These are phyloP conservation scores for Xanthoconium stramineum DNA, from an alignment of 768 basidiomycete species.

Conservation along the genomic window DNA sequence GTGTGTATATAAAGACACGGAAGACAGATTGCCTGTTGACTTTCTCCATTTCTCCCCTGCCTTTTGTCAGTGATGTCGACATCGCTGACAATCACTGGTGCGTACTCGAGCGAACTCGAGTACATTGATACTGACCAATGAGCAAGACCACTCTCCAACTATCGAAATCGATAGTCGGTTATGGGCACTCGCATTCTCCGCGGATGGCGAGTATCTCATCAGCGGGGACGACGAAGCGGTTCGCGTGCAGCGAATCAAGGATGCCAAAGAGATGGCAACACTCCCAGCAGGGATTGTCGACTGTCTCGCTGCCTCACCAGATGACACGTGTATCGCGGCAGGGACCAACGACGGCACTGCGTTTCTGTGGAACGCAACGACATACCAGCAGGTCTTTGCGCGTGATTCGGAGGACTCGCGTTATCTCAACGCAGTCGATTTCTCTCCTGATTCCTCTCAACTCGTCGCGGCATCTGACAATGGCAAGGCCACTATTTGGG, in stretches of 20 bases:
- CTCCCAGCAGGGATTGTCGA: not conserved
- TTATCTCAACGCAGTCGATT: not conserved
- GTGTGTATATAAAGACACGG: too few species aligned
- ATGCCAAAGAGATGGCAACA: not conserved
- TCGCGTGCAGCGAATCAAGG: not conserved
- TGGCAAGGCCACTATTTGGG: not conserved
- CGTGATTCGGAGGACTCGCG: too few species aligned
- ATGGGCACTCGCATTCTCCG: not conserved
- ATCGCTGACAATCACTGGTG: too few species aligned
- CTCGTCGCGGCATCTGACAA: not conserved
- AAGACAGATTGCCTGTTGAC: too few species aligned
- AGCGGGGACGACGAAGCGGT: not conserved
- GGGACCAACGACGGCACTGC: not conserved
- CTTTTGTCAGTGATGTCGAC: too few species aligned
- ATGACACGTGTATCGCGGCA: not conserved
- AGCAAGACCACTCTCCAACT: not conserved
- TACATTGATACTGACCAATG: not conserved
- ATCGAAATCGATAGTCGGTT: not conserved
- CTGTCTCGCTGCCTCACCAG: conserved; percentile 1
- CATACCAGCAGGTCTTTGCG: not conserved
- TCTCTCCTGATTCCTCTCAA: not conserved
- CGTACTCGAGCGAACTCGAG: too few species aligned
- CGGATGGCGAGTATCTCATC: not conserved
- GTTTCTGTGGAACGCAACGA: not conserved
- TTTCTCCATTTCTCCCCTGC: too few species aligned